Evolutionary conservation across 352 stramenopile species (phyloP), one percentile per base, ranked within the genome.

Genomic region (Phytophthora pinifolia): DNA sequence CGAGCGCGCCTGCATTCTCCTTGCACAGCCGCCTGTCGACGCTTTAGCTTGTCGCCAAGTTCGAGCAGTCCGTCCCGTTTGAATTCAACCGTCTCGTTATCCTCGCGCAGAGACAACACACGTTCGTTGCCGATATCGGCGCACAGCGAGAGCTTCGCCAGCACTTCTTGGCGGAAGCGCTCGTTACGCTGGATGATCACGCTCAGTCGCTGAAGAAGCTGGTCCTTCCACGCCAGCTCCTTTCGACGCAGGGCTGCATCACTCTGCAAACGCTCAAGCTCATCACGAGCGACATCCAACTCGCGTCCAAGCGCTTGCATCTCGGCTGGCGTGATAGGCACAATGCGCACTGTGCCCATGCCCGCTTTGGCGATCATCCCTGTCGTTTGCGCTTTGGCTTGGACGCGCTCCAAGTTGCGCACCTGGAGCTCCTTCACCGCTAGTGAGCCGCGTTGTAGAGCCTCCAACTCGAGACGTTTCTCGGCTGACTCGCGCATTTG

Each of bases 351-450:
- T 0, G 71, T 90, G 1, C 80, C 80, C 10, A 90, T 58, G 3
- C 78, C 80, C 1, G 80, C 80, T 54, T 83, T 87, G 5, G 80
- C 80, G 39, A 90, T 74, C 77, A 85, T 90, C 4, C 80, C 80
- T 1, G 75, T 88, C 22, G 17, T 78, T 50, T 79, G 79, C 9
- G 77, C 80, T 37, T 90, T 90, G 22, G 72, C 33, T 35, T 77
- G 46, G n/a, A 88, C 72, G 14, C 80, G 78, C 41, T 90, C 74
- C 52, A 81, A 54, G 47, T 88, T 88, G 4, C 76, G 72, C 14
- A 77, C n/a, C 10, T 60, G 58, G 6, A 80, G 54, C 20, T 88
- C 72, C 39, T 83, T 76, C 0, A 45, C 52, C 0, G 58, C 60
- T 32, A 82, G 31, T 5, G 51, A 32, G 2, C 58, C 59, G 10